Conservation (phyloP, 2,329 filamentous ascomycete genomes). For the Diaporthe velutina region DNA sequence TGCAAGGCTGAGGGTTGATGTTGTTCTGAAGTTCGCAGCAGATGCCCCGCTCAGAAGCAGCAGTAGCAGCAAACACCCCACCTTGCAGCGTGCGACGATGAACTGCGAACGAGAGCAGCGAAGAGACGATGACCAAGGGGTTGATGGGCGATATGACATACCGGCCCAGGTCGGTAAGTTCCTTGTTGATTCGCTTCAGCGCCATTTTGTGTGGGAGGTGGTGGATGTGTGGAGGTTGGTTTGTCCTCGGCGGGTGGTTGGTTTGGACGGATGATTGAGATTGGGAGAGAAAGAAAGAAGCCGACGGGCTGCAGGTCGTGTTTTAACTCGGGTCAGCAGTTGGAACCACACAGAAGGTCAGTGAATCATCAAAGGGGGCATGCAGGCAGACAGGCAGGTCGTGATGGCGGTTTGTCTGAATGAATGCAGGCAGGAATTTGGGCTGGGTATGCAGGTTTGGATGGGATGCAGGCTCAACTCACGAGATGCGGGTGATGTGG, state of each 20-base stretch:
- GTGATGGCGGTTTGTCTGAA: not conserved
- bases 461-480: conserved; percentile 12
- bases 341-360: conserved; percentile 43
- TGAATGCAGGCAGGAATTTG: not conserved
- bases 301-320: conserved; percentile 29
- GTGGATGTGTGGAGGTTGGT: conserved; percentile 42
- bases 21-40: not conserved
- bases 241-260: conserved; percentile 37
- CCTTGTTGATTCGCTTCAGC: conserved; percentile 95
- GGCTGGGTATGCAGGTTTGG: conserved; percentile 9
- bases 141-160: conserved; percentile 60
- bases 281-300: conserved; percentile 23
- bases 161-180: conserved; percentile 91
- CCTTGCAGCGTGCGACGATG: conserved; percentile 42
- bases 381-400: not conserved
- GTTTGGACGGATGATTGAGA: conserved; percentile 36
- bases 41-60: conserved; percentile 35
- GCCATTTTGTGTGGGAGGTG: conserved; percentile 71
- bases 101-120: conserved; percentile 42
- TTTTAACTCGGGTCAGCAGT: conserved; percentile 36
- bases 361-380: conserved; percentile 41
- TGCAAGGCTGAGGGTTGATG: not conserved
- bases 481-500: conserved; percentile 15
- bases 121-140: conserved; percentile 40
- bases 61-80: conserved; percentile 30